phyloP scores from a whole-genome alignment of 306 rosid genomes.

The Coriaria nepalensis region DNA sequence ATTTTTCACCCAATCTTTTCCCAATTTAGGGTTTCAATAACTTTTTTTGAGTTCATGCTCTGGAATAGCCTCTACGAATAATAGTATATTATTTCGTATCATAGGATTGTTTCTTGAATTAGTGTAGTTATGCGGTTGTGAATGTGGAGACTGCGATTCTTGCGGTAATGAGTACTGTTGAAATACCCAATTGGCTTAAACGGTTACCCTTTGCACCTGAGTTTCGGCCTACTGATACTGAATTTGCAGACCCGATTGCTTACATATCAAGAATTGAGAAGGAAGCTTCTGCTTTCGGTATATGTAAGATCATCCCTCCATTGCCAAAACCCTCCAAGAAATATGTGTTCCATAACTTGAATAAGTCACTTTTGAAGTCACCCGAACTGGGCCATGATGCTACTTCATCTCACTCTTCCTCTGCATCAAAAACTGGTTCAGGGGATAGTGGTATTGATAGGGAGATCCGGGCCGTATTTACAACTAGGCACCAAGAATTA shows the following conservation, averaged over 20 bases:
- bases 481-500: slow-evolving; percentile 91
- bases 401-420: slow-evolving; percentile 17
- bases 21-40: slow-evolving; percentile 45
- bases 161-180: slow-evolving; percentile 60
- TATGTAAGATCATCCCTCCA: slow-evolving; percentile 91
- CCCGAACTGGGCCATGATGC: slow-evolving; percentile 41
- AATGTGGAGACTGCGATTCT: slow-evolving; percentile 23
- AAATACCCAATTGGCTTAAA: slow-evolving; percentile 78
- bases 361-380: slow-evolving; percentile 66
- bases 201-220: slow-evolving; percentile 87
- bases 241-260: slow-evolving; percentile 93
- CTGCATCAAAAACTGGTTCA: slow-evolving; percentile 19
- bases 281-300: slow-evolving; percentile 83
- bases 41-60: slow-evolving; percentile 10
- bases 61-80: slow-evolving; percentile 13
- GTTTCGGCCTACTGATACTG: slow-evolving; percentile 91
- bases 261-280: slow-evolving; percentile 94
- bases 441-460: slow-evolving; percentile 36
- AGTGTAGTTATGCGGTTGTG: not conserved
- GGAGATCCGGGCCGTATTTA: slow-evolving; percentile 65
- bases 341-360: slow-evolving; percentile 64
- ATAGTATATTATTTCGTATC: slow-evolving; percentile 4
- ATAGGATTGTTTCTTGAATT: slow-evolving; percentile 14
- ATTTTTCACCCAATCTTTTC: slow-evolving; percentile 15
- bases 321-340: slow-evolving; percentile 80